Percentiles rank a stretch among this genome's conserved stretches.
Evolutionary conservation across 257 asterid species (phyloP).

Genomic region (Asclepias syriaca): DNA sequence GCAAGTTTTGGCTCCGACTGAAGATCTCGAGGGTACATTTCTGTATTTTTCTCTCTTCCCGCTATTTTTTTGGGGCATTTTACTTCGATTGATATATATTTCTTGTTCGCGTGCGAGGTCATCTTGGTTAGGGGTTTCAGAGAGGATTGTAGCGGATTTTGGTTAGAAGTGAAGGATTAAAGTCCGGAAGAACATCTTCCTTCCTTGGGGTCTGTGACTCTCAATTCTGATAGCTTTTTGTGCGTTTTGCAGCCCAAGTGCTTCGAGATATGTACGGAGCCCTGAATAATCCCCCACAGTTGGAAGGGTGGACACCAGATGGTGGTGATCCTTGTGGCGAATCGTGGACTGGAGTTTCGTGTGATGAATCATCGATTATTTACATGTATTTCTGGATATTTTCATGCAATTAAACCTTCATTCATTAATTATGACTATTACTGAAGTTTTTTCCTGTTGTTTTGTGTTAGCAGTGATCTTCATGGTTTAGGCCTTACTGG

Average conservation of each 20-base stretch:
- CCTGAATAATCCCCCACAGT: conserved; percentile 59
- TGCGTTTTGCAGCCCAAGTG: conserved; percentile 56
- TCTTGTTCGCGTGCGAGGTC: neutral
- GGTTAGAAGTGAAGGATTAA: neutral
- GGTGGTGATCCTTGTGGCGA: conserved; percentile 90
- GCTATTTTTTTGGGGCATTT: neutral
- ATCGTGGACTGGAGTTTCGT: conserved; percentile 71
- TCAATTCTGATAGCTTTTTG: neutral
- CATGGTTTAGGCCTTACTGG: conserved; percentile 63
- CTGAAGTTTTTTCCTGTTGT: neutral
- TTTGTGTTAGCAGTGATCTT: conserved; percentile 50
- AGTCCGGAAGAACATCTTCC: neutral
- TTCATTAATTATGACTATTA: neutral
- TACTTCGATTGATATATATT: neutral
- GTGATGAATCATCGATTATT: conserved; percentile 55
- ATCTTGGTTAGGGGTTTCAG: neutral
- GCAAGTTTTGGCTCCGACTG: conserved; percentile 45
- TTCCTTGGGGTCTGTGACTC: neutral
- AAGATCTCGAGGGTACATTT: conserved; percentile 49
- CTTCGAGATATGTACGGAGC: conserved; percentile 64
- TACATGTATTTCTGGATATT: conserved; percentile 39
- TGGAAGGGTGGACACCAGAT: conserved; percentile 52
- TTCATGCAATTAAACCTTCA: neutral
- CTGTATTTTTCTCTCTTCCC: conserved; percentile 3
- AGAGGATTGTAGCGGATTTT: neutral